Conservation (phyloP, 139 green algal species). For the Picochlorum sp. region DNA sequence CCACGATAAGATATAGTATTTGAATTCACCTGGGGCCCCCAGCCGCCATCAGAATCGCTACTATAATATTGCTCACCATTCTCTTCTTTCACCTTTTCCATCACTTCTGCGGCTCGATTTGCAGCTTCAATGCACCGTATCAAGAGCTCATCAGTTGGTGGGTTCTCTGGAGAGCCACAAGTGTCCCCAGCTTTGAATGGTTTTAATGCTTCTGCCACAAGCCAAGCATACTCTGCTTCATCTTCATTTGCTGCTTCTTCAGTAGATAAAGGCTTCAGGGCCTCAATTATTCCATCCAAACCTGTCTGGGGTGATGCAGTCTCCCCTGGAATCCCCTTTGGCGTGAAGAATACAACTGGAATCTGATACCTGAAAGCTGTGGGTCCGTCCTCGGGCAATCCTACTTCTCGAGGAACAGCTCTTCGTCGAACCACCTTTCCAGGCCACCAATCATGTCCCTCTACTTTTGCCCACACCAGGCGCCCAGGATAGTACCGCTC, state of each 20-base stretch:
- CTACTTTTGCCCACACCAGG: slow-evolving; percentile 88
- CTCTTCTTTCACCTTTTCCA: slow-evolving; percentile 6
- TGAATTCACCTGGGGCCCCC: slow-evolving; percentile 12
- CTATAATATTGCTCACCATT: slow-evolving; percentile 16
- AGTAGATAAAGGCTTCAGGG: neutral
- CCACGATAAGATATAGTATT: slow-evolving; percentile 3
- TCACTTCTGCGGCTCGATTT: slow-evolving; percentile 27
- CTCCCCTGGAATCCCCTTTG: slow-evolving; percentile 72
- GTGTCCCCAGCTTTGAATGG: slow-evolving; percentile 53
- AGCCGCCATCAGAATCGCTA: slow-evolving; percentile 68
- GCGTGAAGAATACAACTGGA: slow-evolving; percentile 84
- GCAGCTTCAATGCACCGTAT: slow-evolving; percentile 44
- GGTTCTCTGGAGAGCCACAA: slow-evolving; percentile 9
- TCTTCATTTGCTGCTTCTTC: slow-evolving; percentile 26
- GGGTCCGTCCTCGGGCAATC: slow-evolving; percentile 49
- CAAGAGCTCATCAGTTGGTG: slow-evolving; percentile 25
- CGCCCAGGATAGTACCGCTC: slow-evolving; percentile 48
- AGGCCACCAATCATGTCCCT: slow-evolving; percentile 90
- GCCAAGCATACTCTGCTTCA: slow-evolving; percentile 87
- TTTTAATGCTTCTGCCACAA: slow-evolving; percentile 64
- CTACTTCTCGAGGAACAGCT: slow-evolving; percentile 75
- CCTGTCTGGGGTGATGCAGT: slow-evolving; percentile 10
- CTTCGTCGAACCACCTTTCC: slow-evolving; percentile 66
- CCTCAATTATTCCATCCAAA: slow-evolving; percentile 4
- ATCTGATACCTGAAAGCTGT: slow-evolving; percentile 50